Evolutionary conservation across 2,329 filamentous ascomycete genomes (phyloP).

Genomic region (Aspergillus ochraceus): DNA sequence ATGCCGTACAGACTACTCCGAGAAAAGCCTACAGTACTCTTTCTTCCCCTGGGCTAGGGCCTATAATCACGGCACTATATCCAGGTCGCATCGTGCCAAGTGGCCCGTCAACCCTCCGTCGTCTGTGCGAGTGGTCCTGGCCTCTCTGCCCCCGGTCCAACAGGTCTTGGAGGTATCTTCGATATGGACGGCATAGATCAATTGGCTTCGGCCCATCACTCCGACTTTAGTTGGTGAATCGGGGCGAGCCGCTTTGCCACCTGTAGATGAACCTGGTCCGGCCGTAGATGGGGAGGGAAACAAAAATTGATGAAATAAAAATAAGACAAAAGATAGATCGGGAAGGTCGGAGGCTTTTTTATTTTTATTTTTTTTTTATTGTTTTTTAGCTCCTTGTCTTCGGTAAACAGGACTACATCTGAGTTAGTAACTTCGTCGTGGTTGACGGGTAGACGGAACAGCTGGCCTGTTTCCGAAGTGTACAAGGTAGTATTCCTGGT

Average conservation of each 20-base stretch:
- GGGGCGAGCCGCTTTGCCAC: not conserved
- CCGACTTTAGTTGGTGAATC: not conserved
- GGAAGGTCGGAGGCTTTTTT: too few relatives aligned
- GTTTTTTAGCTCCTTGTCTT: not conserved
- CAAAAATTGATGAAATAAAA: not conserved
- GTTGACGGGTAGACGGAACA: not conserved
- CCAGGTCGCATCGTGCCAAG: not conserved
- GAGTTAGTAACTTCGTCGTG: not conserved
- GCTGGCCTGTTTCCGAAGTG: not conserved
- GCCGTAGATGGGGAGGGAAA: not conserved
- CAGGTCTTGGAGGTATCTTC: not conserved
- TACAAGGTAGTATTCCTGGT: not conserved
- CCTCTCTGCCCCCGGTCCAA: not conserved
- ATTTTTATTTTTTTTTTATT: too few relatives aligned
- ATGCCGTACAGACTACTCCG: not conserved
- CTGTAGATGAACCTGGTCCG: not conserved
- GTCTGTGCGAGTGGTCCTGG: not conserved
- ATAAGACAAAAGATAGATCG: not conserved
- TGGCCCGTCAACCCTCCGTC: not conserved
- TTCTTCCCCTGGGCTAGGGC: not conserved
- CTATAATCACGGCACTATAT: not conserved
- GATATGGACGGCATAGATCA: not conserved
- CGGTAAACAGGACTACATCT: not conserved
- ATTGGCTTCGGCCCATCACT: not conserved
- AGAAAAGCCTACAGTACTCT: not conserved